A percentile compares a stretch with the other conserved stretches of the same genome.
These are phyloP conservation scores for Phytopythium mirpurense DNA, from an alignment of 352 stramenopile species.

Conservation along the genomic window DNA sequence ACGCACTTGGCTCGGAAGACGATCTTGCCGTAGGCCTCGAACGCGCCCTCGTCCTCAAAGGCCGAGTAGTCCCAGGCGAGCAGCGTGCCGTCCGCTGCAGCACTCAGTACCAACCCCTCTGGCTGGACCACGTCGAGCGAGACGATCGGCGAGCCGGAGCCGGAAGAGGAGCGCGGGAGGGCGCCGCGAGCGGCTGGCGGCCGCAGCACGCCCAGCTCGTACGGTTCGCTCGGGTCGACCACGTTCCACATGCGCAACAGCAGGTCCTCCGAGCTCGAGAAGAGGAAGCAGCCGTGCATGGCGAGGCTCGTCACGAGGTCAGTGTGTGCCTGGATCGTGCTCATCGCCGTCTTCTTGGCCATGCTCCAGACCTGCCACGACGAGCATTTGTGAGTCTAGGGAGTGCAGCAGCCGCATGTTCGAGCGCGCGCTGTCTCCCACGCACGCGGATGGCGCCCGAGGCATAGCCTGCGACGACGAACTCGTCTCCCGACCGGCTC, in stretches of 20 bases:
- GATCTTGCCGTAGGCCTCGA: conserved; percentile 39
- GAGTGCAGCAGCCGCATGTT: too few species aligned
- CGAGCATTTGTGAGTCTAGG: too few species aligned
- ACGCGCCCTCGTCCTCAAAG: conserved; percentile 33
- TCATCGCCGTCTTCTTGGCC: conserved; percentile 30
- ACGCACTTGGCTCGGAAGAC: conserved; percentile 36
- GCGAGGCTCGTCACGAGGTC: conserved; percentile 47
- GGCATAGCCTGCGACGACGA: conserved; percentile 49
- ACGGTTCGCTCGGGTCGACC: conserved; percentile 31
- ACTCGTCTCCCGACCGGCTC: conserved; percentile 31
- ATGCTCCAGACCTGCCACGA: conserved; percentile 49
- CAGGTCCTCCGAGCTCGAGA: conserved; percentile 66
- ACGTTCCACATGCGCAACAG: conserved; percentile 69
- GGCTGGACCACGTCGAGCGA: conserved; percentile 37
- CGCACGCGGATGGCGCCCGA: conserved; percentile 42
- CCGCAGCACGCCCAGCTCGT: conserved; percentile 50
- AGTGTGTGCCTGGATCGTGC: conserved; percentile 45
- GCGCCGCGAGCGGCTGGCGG: conserved; percentile 8
- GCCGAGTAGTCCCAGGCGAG: conserved; percentile 54
- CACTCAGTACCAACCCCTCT: conserved; percentile 37
- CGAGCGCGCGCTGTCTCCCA: too few species aligned
- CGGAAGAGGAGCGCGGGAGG: conserved; percentile 20
- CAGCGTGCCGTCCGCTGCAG: conserved; percentile 45
- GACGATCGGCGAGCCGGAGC: conserved; percentile 39
- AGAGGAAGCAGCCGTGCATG: conserved; percentile 68